Evolutionary conservation across 306 rosid species (phyloP), one percentile per base, ranked within the genome.

Genomic region (Pterocarpus santalinus): DNA sequence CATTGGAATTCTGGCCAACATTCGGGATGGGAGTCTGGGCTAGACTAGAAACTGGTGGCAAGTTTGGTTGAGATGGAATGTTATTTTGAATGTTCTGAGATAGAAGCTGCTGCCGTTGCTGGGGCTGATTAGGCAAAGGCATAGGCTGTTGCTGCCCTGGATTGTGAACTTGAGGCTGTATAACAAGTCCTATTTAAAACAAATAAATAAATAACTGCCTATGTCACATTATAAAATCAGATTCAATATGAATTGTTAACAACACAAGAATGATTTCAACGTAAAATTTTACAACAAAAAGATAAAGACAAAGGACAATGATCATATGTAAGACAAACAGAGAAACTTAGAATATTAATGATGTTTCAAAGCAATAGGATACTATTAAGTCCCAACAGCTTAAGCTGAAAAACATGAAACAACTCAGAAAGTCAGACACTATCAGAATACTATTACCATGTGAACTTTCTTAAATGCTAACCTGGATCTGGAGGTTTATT

Each of bases 81-180:
- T 53, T 90, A 84, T 87, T 93, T 82, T 85, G 99, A 75, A 93
- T 90, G 81, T 86, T 95, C 79, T 91, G 97, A 32, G 97, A 53
- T 44, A 91, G 66, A 77, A 88, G 71, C 82, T 86, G 98, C 52
- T 93, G 99, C 46, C 92, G 99, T n/a, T 86, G 34, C 76, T 88
- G 98, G 17, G 97, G 32, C 80, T 88, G 98, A 81, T 86, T 90
- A 35, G 90, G 36, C 85, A 89, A 33, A 52, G 92, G 73, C 52
- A 89, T 85, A 77, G 94, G 61, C 75, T 89, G 84, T 57, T 91
- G 85, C 67, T 86, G 96, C 82, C 93, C 98, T 68, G 82, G 93
- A 85, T 89, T 95, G 81, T 80, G 89, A 80, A 80, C 89, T 86
- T 86, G 96, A 51, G 91, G 5, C 80, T 66, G 93, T 88, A 88